Percentiles rank a stretch among this genome's conserved stretches.
Conservation (phyloP, 805 yeast species). For the Saccharomyces jurei region DNA sequence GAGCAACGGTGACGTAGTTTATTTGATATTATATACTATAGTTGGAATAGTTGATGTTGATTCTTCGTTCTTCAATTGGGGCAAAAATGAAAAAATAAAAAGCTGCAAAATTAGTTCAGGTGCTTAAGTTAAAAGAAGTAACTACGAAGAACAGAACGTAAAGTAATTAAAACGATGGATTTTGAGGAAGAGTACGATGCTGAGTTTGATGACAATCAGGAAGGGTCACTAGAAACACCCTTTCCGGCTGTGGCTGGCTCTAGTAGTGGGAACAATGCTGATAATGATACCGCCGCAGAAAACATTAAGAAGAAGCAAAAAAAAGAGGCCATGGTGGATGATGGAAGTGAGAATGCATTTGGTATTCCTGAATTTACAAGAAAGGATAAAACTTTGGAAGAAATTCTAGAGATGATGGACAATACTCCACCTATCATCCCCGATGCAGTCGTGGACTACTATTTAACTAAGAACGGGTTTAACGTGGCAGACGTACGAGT, state of each 20-base stretch:
- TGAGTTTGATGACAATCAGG: slow-evolving; percentile 32
- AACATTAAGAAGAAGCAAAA: slow-evolving; percentile 10
- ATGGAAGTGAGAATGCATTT: slow-evolving; percentile 30
- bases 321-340: slow-evolving; percentile 21
- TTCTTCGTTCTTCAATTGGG: not conserved
- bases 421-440: slow-evolving; percentile 95
- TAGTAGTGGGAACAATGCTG: slow-evolving; percentile 10
- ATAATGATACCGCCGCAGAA: not conserved
- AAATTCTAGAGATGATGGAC: slow-evolving; percentile 80
- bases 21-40: not conserved
- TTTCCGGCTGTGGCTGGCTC: slow-evolving; percentile 9
- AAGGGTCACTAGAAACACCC: slow-evolving; percentile 18
- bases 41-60: not conserved
- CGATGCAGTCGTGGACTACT: slow-evolving; percentile 91
- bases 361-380: slow-evolving; percentile 62
- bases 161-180: slow-evolving; percentile 26
- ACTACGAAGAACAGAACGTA: not conserved
- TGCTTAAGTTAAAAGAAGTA: not conserved
- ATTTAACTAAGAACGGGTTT: slow-evolving; percentile 77
- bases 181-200: slow-evolving; percentile 9
- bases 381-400: slow-evolving; percentile 75
- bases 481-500: slow-evolving; percentile 69
- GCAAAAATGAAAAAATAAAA: not conserved
- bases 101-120: not conserved
- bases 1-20: not conserved